Percentiles rank a stretch among this genome's conserved stretches.
phyloP scores from a whole-genome alignment of 164 flowering plant species.

The Brasenia schreberi region DNA sequence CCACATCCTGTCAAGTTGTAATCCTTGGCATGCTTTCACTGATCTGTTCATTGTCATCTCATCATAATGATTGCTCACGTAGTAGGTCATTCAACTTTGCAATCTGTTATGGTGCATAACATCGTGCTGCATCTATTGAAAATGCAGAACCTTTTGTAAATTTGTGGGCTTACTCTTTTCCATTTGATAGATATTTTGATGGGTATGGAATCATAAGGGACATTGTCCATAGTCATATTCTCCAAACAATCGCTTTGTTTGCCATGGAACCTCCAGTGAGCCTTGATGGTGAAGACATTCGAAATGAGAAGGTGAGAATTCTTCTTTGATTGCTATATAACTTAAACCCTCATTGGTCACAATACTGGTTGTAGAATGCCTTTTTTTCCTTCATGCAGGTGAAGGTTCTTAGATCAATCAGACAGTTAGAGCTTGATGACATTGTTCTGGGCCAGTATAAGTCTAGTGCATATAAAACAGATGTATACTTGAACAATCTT shows the following conservation, averaged over 20 bases:
- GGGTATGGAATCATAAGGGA: constrained; percentile 50
- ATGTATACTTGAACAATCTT: constrained; percentile 21
- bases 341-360: not conserved
- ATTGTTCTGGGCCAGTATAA: constrained; percentile 47
- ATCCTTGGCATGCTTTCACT: too few relatives aligned
- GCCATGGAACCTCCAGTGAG: constrained; percentile 65
- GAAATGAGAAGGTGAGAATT: constrained; percentile 44
- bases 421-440: constrained; percentile 33
- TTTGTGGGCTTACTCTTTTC: not conserved
- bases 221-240: constrained; percentile 47
- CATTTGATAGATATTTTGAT: constrained; percentile 27
- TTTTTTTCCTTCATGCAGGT: constrained; percentile 21
- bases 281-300: constrained; percentile 55
- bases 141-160: not conserved
- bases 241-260: constrained; percentile 46
- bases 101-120: not conserved
- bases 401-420: constrained; percentile 45
- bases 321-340: not conserved
- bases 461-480: constrained; percentile 23
- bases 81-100: not conserved
- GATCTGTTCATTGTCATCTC: too few relatives aligned
- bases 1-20: not conserved
- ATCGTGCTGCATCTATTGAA: not conserved
- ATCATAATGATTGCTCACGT: not conserved
- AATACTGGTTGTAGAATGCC: not conserved